Evolutionary conservation across 139 green algal species (phyloP).

Genomic region (Coelastrella sp.): DNA sequence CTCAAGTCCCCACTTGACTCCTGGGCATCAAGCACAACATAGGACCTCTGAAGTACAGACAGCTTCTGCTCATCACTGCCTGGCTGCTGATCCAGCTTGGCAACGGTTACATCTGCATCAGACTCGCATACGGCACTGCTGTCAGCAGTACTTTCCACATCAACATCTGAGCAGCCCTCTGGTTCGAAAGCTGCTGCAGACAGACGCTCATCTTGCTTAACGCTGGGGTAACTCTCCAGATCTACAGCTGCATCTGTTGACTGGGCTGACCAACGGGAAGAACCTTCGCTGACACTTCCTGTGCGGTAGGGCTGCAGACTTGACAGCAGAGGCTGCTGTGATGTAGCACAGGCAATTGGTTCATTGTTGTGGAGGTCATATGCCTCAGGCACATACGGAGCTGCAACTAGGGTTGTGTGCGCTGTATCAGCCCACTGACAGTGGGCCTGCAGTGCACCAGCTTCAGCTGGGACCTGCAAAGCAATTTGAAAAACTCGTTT

Average conservation of each 20-base stretch:
- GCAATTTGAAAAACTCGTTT: neutral
- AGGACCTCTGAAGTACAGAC: neutral
- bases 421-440: constrained; percentile 33
- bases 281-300: neutral
- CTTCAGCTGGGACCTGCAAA: neutral
- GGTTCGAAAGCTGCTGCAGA: constrained; percentile 9
- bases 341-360: neutral
- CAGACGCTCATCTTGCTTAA: neutral
- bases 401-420: neutral
- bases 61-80: neutral
- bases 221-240: too few relatives aligned
- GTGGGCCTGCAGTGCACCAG: neutral
- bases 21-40: neutral
- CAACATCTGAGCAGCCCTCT: neutral
- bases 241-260: neutral
- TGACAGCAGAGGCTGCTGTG: neutral
- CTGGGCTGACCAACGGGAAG: neutral
- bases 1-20: constrained; percentile 13
- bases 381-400: neutral
- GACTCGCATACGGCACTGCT: neutral
- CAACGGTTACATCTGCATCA: neutral
- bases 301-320: neutral
- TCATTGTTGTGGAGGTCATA: neutral
- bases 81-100: neutral
- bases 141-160: neutral